phyloP scores from a whole-genome alignment of 805 yeast species.

The Suhomyces emberorum region DNA sequence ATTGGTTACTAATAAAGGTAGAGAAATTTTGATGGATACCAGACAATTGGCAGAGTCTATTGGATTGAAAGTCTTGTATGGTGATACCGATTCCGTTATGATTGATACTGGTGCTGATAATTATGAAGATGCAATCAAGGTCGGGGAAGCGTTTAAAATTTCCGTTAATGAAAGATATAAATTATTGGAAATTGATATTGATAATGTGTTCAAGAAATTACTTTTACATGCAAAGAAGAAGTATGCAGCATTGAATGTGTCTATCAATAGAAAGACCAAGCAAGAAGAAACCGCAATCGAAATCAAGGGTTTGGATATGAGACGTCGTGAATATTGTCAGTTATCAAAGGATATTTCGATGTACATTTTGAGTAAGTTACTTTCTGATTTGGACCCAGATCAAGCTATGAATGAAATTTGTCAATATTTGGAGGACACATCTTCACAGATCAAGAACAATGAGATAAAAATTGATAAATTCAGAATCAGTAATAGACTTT shows the following conservation, averaged over 20 bases:
- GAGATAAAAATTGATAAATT: conserved; percentile 64
- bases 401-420: conserved; percentile 71
- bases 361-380: conserved; percentile 64
- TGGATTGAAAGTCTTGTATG: conserved; percentile 84
- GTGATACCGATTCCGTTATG: conserved; percentile 99
- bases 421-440: conserved; percentile 61
- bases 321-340: conserved; percentile 94
- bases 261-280: conserved; percentile 49
- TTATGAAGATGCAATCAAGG: conserved; percentile 68
- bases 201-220: conserved; percentile 82
- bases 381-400: conserved; percentile 74
- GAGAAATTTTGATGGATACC: conserved; percentile 92
- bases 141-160: conserved; percentile 81
- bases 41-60: conserved; percentile 86
- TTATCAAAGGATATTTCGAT: conserved; percentile 85
- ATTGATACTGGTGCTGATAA: conserved; percentile 79
- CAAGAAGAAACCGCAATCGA: conserved; percentile 58
- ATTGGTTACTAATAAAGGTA: conserved; percentile 91
- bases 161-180: conserved; percentile 86
- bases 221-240: conserved; percentile 93
- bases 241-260: conserved; percentile 84
- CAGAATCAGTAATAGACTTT: conserved; percentile 80
- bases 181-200: conserved; percentile 89
- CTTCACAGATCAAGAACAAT: conserved; percentile 53
- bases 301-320: conserved; percentile 95